phyloP scores from a whole-genome alignment of 2,329 filamentous ascomycete species.

The Xylariaceae sp. region DNA sequence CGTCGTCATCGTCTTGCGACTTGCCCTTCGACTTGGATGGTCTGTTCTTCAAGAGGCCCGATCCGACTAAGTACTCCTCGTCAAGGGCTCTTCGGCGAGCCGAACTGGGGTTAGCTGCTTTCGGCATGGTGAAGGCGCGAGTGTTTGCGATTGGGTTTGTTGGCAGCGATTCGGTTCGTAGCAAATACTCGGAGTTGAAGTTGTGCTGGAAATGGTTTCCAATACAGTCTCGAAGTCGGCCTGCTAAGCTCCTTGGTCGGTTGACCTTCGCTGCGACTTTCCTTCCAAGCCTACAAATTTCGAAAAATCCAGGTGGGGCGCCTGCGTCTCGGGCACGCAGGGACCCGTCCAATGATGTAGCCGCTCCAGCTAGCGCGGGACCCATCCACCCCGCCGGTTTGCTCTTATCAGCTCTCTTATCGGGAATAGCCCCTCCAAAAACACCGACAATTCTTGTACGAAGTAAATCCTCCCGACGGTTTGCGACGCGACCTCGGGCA shows the following conservation, averaged over 20 bases:
- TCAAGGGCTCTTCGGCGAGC: constrained; percentile 64
- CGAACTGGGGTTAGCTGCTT: constrained; percentile 59
- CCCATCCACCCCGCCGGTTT: constrained; percentile 18
- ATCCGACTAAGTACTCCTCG: constrained; percentile 68
- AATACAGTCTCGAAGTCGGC: too few relatives aligned
- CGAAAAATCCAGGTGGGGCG: constrained; percentile 18
- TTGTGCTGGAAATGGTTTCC: neutral
- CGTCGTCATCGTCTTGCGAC: constrained; percentile 58
- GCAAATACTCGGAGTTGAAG: neutral
- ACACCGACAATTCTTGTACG: too few relatives aligned
- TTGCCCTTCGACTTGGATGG: constrained; percentile 59
- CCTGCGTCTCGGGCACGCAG: neutral
- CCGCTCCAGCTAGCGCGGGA: neutral
- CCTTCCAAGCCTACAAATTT: constrained; percentile 11
- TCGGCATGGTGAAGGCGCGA: constrained; percentile 60
- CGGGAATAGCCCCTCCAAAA: constrained; percentile 16
- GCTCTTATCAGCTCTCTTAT: constrained; percentile 18
- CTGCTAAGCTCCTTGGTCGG: too few relatives aligned
- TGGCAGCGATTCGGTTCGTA: neutral
- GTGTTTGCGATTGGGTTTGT: neutral
- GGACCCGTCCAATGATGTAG: constrained; percentile 2
- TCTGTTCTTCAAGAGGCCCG: constrained; percentile 66
- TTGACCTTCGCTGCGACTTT: neutral
- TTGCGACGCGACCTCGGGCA: too few relatives aligned
- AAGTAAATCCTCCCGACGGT: too few relatives aligned